Percentiles rank a stretch among this genome's conserved stretches.
These are phyloP conservation scores for Fusarium sp. DNA, from an alignment of 2,329 filamentous ascomycete species.

Conservation along the genomic window DNA sequence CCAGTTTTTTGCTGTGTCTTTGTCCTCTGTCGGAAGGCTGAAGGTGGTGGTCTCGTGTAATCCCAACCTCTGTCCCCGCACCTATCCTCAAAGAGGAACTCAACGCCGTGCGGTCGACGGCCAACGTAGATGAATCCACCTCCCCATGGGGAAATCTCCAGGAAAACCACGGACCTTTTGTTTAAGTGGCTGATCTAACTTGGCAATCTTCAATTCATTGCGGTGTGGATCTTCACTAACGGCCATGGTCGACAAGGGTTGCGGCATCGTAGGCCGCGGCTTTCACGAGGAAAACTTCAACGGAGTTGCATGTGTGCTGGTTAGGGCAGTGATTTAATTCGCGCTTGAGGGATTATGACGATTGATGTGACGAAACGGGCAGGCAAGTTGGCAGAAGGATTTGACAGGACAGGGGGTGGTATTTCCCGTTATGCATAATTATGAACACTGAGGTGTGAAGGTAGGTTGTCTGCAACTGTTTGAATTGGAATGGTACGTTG, in stretches of 20 bases:
- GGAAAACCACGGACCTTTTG: conserved; percentile 28
- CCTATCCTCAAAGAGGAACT: conserved; percentile 43
- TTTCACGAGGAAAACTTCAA: conserved; percentile 14
- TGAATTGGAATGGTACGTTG: background rate
- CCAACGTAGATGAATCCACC: conserved; percentile 21
- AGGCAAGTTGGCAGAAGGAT: conserved; percentile 11
- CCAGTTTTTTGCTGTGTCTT: conserved; percentile 13
- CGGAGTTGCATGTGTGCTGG: conserved; percentile 25
- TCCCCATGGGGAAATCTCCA: conserved; percentile 39
- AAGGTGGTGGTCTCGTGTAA: conserved; percentile 39
- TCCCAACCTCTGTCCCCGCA: conserved; percentile 37
- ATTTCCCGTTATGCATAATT: conserved; percentile 7
- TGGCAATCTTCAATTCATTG: conserved; percentile 31
- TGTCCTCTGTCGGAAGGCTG: conserved; percentile 29
- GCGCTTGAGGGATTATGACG: conserved; percentile 18
- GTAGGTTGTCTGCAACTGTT: background rate
- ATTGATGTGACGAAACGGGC: conserved; percentile 17
- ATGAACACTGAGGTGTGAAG: conserved; percentile 4
- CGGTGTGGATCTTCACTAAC: conserved; percentile 22
- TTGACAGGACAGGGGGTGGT: background rate
- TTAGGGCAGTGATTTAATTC: conserved; percentile 3
- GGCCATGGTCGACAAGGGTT: conserved; percentile 22
- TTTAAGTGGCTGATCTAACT: conserved; percentile 25
- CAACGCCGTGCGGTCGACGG: conserved; percentile 19
- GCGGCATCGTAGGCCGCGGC: conserved; percentile 37